phyloP scores from a whole-genome alignment of 305 asterid genomes.

The Vinca major region DNA sequence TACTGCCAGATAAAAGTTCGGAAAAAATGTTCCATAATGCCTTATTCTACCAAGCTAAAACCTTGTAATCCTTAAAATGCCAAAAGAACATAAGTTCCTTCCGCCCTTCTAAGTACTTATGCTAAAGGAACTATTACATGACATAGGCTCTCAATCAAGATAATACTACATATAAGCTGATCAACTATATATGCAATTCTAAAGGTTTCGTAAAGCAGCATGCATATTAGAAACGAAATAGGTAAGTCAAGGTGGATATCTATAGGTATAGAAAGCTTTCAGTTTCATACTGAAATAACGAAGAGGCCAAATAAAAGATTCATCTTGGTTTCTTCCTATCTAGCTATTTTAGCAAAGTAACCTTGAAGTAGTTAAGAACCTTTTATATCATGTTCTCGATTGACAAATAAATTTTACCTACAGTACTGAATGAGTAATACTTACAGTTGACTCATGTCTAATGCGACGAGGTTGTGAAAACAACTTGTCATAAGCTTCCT shows the following conservation, averaged over 20 bases:
- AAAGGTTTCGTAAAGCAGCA: neutral
- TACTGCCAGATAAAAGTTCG: neutral
- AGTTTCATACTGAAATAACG: neutral
- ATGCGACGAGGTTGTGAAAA: conserved; percentile 57
- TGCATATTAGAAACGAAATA: neutral
- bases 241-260: neutral
- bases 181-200: neutral
- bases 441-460: conserved; percentile 85
- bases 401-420: conserved; percentile 11
- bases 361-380: neutral
- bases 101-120: neutral
- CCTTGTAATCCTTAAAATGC: neutral
- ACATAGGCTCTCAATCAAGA: neutral
- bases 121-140: neutral
- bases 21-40: neutral
- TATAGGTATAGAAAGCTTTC: neutral
- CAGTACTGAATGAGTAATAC: conserved; percentile 26
- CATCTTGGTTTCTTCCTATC: neutral
- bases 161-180: neutral
- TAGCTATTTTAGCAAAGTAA: neutral
- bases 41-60: neutral
- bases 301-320: neutral
- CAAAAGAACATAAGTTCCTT: neutral
- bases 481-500: conserved; percentile 79
- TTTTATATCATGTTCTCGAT: neutral